These are phyloP conservation scores for Colletotrichum camelliae DNA, from an alignment of 2,329 filamentous ascomycete species.

Conservation along the genomic window DNA sequence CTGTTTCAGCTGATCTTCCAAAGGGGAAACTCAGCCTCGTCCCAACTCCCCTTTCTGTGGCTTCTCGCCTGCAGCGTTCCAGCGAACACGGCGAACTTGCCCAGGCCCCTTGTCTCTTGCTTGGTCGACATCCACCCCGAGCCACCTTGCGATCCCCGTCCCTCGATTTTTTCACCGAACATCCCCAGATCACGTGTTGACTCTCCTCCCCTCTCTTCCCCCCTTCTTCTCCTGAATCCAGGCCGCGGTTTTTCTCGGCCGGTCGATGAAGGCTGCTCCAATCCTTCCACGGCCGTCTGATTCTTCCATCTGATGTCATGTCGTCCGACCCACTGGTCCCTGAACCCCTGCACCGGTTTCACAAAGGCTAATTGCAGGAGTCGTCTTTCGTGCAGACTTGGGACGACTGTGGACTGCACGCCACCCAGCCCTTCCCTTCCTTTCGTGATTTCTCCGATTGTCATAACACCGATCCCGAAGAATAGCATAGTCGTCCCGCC, in stretches of 20 bases:
- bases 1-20: slow-evolving; percentile 20
- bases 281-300: background rate
- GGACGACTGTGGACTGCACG: slow-evolving; percentile 7
- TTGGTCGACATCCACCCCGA: slow-evolving; percentile 1
- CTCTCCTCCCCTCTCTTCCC: background rate
- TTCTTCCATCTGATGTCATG: slow-evolving; percentile 18
- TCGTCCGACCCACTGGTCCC: background rate
- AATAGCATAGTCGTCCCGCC: background rate
- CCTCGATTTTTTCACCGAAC: background rate
- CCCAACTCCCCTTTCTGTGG: background rate
- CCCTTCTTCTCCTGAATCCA: background rate
- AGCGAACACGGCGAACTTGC: background rate
- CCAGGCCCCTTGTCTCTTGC: background rate
- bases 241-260: background rate
- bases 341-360: slow-evolving; percentile 10
- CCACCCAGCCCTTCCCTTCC: background rate
- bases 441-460: background rate
- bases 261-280: background rate
- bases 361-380: slow-evolving; percentile 20
- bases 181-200: slow-evolving; percentile 1
- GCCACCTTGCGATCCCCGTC: background rate
- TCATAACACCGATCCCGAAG: background rate
- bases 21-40: slow-evolving; percentile 10
- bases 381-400: slow-evolving; percentile 8
- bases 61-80: background rate